Base-by-base conservation (phyloP, 306 rosid species). In the Citrullus colocynthis region DNA sequence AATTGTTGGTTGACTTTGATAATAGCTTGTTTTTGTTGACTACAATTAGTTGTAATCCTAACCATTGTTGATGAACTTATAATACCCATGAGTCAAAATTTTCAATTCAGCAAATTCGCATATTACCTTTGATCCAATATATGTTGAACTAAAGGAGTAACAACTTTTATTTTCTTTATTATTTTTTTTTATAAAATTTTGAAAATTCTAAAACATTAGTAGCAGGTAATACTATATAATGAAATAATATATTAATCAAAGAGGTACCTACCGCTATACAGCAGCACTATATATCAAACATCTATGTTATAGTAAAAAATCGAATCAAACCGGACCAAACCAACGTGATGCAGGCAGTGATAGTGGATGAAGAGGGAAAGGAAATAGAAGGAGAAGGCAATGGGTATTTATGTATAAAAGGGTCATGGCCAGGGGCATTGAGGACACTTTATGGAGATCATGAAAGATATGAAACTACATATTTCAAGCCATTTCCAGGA, bases 371-470 rank as follows among this genome's bases (percentile, higher is more conserved):
- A 78, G 93, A 92, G 59, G 99, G 99, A 69, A 82, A 87, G 79
- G 99, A 92, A 87, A 79, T 95, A 72, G 92, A 95, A 80, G 97
- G 99, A 4, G 97, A 90, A 85, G 93, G 97, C 83, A 92, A 85
- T 52, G 99, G 99, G 41, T 95, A 89, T 84, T 81, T 95, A 81
- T 95, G 99, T 80, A 70, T 95, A 52, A 95, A 91, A 83, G 80
- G 80, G 62, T 92, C 99, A 16, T 92, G 99, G 97, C 99, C 99
- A 16, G 99, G 97, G 79, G 99, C 99, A 70, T 92, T 95, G 83
- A 89, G 99, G 78, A 95, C 99, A 56, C 95, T 95, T 48, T 90
- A 86, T 42, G 91, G 92, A 73, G 99, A 95, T 73, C 99, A 92
- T 63, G 97, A 95, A 78, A 87, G 97, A 95, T 95, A 88, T 58